These are phyloP conservation scores for Neonothopanus nambi DNA, from an alignment of 1,284 basidiomycete genomes.

Conservation along the genomic window DNA sequence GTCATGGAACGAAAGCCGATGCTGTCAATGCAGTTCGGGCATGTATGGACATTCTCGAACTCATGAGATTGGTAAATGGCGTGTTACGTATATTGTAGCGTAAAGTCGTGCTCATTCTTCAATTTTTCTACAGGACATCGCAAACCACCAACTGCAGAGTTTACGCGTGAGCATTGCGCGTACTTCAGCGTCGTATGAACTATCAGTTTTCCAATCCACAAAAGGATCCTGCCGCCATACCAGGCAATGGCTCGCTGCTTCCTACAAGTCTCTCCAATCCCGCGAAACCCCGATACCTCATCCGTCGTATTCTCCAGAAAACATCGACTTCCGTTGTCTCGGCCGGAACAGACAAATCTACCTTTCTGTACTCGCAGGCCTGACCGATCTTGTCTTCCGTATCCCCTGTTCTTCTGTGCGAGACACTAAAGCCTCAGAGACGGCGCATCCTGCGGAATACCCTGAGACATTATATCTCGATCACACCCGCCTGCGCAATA, in stretches of 20 bases:
- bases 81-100: conserved; percentile 19
- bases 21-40: conserved; percentile 77
- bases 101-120: conserved; percentile 20
- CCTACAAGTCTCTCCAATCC: conserved; percentile 31
- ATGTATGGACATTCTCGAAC: conserved; percentile 90
- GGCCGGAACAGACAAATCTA: conserved; percentile 56
- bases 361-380: conserved; percentile 60
- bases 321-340: conserved; percentile 41
- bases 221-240: conserved; percentile 42
- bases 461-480: conserved; percentile 90
- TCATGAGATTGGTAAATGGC: conserved; percentile 87
- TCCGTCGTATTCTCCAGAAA: conserved; percentile 39
- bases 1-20: conserved; percentile 55
- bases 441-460: conserved; percentile 41
- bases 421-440: conserved; percentile 25
- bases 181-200: conserved; percentile 81
- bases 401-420: conserved; percentile 37
- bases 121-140: conserved; percentile 75
- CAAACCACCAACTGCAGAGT: conserved; percentile 91
- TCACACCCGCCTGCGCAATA: conserved; percentile 66
- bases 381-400: conserved; percentile 72
- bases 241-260: conserved; percentile 57
- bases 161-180: conserved; percentile 84
- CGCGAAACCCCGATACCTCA: conserved; percentile 39
- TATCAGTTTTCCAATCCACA: conserved; percentile 71